Conservation (phyloP, 495 filamentous ascomycete species). For the Penicillium dipodomyicola region DNA sequence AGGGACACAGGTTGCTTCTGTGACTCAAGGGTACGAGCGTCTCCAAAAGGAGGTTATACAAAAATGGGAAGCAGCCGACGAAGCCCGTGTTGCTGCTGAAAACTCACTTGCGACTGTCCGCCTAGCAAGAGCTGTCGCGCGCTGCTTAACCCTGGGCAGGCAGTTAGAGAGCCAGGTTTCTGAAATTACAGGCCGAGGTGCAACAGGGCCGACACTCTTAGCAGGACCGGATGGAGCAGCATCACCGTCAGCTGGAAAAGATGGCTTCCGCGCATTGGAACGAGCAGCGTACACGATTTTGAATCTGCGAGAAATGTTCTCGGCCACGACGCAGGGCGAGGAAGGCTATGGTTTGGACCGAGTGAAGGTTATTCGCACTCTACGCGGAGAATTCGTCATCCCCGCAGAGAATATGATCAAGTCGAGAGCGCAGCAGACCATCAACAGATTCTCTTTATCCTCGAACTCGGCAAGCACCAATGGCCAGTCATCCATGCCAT, state of each 20-base stretch:
- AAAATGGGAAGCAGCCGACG: constrained; percentile 76
- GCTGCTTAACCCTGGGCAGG: constrained; percentile 74
- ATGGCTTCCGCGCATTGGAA: constrained; percentile 75
- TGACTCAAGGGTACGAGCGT: constrained; percentile 80
- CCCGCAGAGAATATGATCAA: constrained; percentile 69
- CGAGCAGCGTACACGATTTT: constrained; percentile 74
- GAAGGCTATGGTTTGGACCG: constrained; percentile 74
- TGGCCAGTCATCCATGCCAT: constrained; percentile 30
- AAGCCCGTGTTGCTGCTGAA: constrained; percentile 68
- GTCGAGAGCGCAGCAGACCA: constrained; percentile 71
- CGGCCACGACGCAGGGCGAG: constrained; percentile 57
- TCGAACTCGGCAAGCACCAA: constrained; percentile 43
- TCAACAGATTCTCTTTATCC: constrained; percentile 82
- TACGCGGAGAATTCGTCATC: constrained; percentile 63
- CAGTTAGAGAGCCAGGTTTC: constrained; percentile 82
- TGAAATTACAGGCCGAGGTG: constrained; percentile 53
- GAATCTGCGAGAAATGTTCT: constrained; percentile 68
- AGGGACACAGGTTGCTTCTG: constrained; percentile 67
- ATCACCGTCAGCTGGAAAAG: constrained; percentile 42
- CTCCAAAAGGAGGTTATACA: constrained; percentile 79
- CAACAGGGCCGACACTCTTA: constrained; percentile 13
- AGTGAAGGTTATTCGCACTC: constrained; percentile 63
- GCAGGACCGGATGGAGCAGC: constrained; percentile 24
- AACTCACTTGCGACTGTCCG: constrained; percentile 76
- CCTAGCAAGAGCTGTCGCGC: constrained; percentile 68